Conservation (phyloP, 352 stramenopile species). For the Phytopythium kandeliae region DNA sequence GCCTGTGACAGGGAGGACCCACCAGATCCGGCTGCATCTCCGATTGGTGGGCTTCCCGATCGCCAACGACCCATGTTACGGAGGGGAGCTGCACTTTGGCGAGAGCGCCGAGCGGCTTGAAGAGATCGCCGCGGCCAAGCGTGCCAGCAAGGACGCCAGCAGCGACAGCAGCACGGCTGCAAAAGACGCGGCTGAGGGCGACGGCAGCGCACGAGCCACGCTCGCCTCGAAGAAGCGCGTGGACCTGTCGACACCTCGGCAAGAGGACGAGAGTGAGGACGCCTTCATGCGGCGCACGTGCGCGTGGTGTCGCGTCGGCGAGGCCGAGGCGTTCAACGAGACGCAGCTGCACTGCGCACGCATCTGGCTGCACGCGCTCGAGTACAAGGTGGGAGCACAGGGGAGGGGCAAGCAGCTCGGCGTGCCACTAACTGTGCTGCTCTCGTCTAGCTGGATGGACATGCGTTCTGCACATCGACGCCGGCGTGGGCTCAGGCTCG, state of each 20-base stretch:
- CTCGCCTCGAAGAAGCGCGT: constrained; percentile 29
- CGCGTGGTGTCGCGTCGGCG: constrained; percentile 62
- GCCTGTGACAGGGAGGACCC: constrained; percentile 93
- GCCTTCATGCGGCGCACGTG: constrained; percentile 78
- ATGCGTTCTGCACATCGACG: constrained; percentile 53
- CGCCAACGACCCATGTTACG: constrained; percentile 97
- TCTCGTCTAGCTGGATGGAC: constrained; percentile 48
- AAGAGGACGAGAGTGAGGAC: constrained; percentile 54
- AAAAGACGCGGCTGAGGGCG: too few relatives aligned
- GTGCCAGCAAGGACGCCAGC: constrained; percentile 16
- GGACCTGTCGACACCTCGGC: constrained; percentile 50
- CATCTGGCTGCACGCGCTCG: constrained; percentile 83
- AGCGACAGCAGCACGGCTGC: too few relatives aligned
- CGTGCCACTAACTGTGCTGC: too few relatives aligned
- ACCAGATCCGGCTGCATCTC: constrained; percentile 97
- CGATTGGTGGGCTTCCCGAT: constrained; percentile 92
- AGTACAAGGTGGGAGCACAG: constrained; percentile 77
- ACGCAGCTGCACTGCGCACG: constrained; percentile 81
- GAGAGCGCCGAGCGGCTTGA: constrained; percentile 40
- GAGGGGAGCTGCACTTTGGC: constrained; percentile 90
- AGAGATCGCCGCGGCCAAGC: constrained; percentile 43
- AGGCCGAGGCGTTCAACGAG: constrained; percentile 70
- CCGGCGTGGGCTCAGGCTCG: constrained; percentile 45
- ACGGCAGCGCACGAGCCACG: constrained; percentile 2
- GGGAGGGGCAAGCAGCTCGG: too few relatives aligned